Evolutionary conservation across 257 asterid genomes (phyloP).

Genomic region (Anisodus acutangulus): DNA sequence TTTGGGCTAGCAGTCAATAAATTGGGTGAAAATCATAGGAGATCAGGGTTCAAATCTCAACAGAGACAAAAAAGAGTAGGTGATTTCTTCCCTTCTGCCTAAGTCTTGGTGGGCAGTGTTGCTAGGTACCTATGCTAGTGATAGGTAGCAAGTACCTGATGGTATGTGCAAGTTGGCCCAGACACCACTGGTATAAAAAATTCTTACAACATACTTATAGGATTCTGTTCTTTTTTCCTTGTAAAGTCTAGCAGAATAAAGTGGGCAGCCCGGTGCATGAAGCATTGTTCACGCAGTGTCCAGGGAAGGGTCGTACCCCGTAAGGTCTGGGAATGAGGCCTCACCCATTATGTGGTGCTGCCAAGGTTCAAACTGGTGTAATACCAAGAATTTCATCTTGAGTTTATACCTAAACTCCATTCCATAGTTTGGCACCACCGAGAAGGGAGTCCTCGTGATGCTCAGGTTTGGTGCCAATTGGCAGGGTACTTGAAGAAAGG

Average conservation of each 20-base stretch:
- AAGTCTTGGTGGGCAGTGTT: background rate
- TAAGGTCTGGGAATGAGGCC: background rate
- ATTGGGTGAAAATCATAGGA: background rate
- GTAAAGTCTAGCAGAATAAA: background rate
- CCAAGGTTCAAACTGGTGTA: background rate
- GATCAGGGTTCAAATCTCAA: background rate
- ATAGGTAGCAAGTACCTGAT: background rate
- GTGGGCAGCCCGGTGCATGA: too few relatives aligned
- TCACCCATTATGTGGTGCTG: background rate
- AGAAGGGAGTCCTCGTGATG: background rate
- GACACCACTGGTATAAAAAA: background rate
- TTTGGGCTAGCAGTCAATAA: background rate
- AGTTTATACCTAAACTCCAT: background rate
- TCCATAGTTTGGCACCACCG: background rate
- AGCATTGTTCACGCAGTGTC: background rate
- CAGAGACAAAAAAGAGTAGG: background rate
- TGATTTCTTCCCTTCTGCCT: background rate
- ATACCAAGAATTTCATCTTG: background rate
- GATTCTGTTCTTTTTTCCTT: background rate
- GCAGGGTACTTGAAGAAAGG: background rate
- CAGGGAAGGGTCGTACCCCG: background rate
- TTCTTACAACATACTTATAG: background rate
- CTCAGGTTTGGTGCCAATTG: background rate
- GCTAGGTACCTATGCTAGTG: background rate
- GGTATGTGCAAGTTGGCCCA: background rate